Percentiles rank a stretch among this genome's conserved stretches.
phyloP scores from a whole-genome alignment of 2,329 filamentous ascomycete genomes.

The Fusarium pseudocircinatum region DNA sequence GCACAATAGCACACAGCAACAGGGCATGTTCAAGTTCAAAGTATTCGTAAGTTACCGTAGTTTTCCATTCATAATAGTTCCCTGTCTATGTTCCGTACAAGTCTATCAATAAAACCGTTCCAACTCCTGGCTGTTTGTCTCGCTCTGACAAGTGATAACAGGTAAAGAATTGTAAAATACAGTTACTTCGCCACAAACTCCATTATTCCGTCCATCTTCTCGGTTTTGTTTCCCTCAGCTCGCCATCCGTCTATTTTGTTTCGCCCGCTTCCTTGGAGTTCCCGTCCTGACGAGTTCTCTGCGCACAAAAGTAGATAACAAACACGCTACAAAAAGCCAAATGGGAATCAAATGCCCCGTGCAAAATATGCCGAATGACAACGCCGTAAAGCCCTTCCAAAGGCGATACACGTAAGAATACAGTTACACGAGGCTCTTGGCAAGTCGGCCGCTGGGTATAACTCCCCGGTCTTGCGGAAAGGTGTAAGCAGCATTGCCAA shows the following conservation, averaged over 20 bases:
- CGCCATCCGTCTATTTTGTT: conserved; percentile 33
- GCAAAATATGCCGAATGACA: conserved; percentile 24
- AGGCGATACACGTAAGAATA: conserved; percentile 28
- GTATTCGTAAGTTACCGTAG: background rate
- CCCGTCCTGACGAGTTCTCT: conserved; percentile 26
- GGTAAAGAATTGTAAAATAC: conserved; percentile 23
- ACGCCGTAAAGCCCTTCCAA: conserved; percentile 20
- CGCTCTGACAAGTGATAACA: conserved; percentile 2
- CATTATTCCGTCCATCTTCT: conserved; percentile 17
- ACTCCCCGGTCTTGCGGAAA: conserved; percentile 10
- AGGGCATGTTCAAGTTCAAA: conserved; percentile 2
- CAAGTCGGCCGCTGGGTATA: conserved; percentile 15
- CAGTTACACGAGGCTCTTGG: conserved; percentile 22
- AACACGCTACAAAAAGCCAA: conserved; percentile 25
- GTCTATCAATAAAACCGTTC: conserved; percentile 23
- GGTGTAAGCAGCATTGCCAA: conserved; percentile 14
- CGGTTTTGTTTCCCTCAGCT: conserved; percentile 14
- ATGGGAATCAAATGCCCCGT: conserved; percentile 13
- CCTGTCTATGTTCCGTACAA: conserved; percentile 29
- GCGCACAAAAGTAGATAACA: conserved; percentile 11
- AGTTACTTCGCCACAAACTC: conserved; percentile 16
- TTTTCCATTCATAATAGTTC: conserved; percentile 4
- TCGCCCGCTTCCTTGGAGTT: conserved; percentile 6
- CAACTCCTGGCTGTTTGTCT: conserved; percentile 2
- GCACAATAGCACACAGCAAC: background rate